Evolutionary conservation across 75 land plant genomes (phyloP).

Genomic region (Selaginella moellendorffii): DNA sequence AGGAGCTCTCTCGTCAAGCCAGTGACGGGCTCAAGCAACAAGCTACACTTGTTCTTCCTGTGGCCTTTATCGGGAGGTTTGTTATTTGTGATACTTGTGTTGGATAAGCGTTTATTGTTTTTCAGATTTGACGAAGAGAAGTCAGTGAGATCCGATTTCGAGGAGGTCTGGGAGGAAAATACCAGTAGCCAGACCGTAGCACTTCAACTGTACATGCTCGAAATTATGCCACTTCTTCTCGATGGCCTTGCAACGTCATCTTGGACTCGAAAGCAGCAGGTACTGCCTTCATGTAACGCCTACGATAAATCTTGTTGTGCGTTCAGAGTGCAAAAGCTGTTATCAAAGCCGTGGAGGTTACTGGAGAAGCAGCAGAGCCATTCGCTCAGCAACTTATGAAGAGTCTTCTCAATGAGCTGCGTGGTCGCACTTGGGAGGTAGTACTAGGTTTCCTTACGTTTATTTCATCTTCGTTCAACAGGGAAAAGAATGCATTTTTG

Average conservation of each 20-base stretch:
- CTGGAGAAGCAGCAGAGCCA: constrained; percentile 45
- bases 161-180: constrained; percentile 91
- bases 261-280: constrained; percentile 77
- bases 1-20: constrained; percentile 48
- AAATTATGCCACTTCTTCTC: constrained; percentile 54
- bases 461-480: constrained; percentile 13
- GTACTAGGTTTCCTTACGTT: constrained; percentile 1
- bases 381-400: constrained; percentile 35
- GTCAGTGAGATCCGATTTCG: constrained; percentile 45
- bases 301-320: neutral
- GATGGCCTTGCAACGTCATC: constrained; percentile 59
- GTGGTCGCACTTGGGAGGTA: constrained; percentile 95
- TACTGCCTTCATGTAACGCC: constrained; percentile 5
- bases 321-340: constrained; percentile 68
- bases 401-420: constrained; percentile 60
- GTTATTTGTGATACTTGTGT: neutral
- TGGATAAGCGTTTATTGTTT: no score
- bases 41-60: constrained; percentile 50
- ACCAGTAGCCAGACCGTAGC: constrained; percentile 57
- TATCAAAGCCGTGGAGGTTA: constrained; percentile 42
- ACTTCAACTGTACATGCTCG: constrained; percentile 63
- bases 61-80: constrained; percentile 66
- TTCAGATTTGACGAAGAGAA: constrained; percentile 95
- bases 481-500: constrained; percentile 69
- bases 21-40: constrained; percentile 59